Evolutionary conservation across 768 basidiomycete genomes (phyloP).

Genomic region (Boletellus ananiceps): DNA sequence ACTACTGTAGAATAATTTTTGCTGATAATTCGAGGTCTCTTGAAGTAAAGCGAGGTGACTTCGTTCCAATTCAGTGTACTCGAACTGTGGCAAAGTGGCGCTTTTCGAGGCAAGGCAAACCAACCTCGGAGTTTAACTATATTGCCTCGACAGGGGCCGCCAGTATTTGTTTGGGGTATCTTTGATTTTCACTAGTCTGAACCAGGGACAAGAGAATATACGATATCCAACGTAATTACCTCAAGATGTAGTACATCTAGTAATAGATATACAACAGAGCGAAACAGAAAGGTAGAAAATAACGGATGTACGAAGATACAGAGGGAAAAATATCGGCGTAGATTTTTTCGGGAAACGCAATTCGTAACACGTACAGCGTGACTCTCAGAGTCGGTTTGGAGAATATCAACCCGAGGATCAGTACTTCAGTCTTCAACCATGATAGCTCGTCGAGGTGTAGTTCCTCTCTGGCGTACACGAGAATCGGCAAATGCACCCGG

Average conservation of each 20-base stretch:
- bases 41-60: too few species aligned
- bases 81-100: too few species aligned
- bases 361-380: constrained; percentile 1
- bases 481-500: constrained; percentile 37
- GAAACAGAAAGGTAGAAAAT: constrained; percentile 2
- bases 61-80: too few species aligned
- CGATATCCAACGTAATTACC: constrained; percentile 10
- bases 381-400: neutral
- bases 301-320: constrained; percentile 13
- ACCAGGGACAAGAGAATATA: neutral
- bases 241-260: constrained; percentile 13
- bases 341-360: neutral
- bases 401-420: neutral
- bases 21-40: too few species aligned
- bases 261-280: constrained; percentile 17
- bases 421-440: constrained; percentile 24
- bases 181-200: neutral
- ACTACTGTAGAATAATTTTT: too few species aligned
- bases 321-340: constrained; percentile 7
- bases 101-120: too few species aligned
- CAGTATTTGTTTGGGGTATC: constrained; percentile 6
- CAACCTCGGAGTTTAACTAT: too few species aligned
- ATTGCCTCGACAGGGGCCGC: too few species aligned
- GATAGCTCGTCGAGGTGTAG: constrained; percentile 21
- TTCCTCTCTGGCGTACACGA: constrained; percentile 21